Evolutionary conservation across 257 asterid genomes (phyloP), one percentile per base, ranked within the genome.

Genomic region (Gentiana macrophylla): DNA sequence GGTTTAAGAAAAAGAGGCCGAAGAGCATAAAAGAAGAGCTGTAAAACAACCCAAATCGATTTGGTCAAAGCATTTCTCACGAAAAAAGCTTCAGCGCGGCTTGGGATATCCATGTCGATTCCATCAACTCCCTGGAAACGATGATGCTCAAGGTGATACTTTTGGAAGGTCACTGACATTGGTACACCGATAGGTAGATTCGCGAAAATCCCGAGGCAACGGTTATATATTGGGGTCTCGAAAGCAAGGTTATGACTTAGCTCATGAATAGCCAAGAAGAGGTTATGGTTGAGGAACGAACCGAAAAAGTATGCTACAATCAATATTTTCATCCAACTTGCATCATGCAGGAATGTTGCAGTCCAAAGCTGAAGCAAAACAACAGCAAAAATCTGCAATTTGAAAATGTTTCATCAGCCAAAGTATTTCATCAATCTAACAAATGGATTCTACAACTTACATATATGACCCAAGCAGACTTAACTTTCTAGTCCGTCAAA

Each of bases 51-150:
- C 96, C 98, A 91, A 52, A 91, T 62, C 1, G 92, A 67, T 74
- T 91, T 91, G 12, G 90, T 52, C 10, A 81, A 4, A 1, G 75
- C 64, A 15, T 79, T 87, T 12, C 57, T 79, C 4, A 87, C 95
- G 4, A 74, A 37, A 37, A 65, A 75, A 76, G 86, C 86, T 64
- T 91, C 98, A 0, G 81, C 55, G 12, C 52, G 81, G 61, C 80
- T 84, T 3, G 98, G 98, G 32, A 91, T 57, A 57, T 91, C 96
- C 95, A 91, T 83, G 56, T 91, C 98, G 1, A 91, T 62, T 13
- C 95, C 98, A n/a, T 91, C 95, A 7, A 87, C 92, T 0, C 98
- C 98, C 73, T 91, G 98, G 69, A 70, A 91, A 7, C 94, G 86
- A 50, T 91, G 98, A 79, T 91, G 96, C 81, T 91, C 98, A 13